Base-by-base conservation (phyloP, 805 yeast genomes). In the Torulaspora quercuum region DNA sequence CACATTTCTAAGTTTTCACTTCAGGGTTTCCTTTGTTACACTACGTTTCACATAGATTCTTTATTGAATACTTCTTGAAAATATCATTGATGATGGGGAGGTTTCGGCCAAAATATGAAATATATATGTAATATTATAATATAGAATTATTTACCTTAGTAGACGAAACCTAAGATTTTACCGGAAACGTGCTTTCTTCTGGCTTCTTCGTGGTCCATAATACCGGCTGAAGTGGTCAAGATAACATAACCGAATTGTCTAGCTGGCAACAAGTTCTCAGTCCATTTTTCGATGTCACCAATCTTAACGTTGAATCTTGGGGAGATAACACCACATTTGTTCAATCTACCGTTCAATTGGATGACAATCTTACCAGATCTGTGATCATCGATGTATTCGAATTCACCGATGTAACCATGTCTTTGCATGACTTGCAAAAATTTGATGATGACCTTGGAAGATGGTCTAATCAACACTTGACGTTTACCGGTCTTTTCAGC, bases 161-260 rank as follows among this genome's bases (percentile, higher is more conserved):
- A 89, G 55, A 89, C 96, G 78, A 86, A 89, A 69, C 97, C 97
- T 68, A 89, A 83, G 73, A 89, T 84, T 82, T 89, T 89, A 73
- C 97, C 97, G 60, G 96, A 87, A 61, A 89, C 97, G 78, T 89
- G 97, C 85, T 89, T 90, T 82, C 97, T 84, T 82, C 95, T 86
- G 66, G 97, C 97, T 78, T 89, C 97, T 80, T 90, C 97, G 79
- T 89, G 97, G 81, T 90, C 97, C 95, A 89, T 88, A 65, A 89
- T 89, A 77, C 97, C 97, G 63, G 97, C 96, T 63, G 97, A 90
- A 62, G 97, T 89, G 75, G 97, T 90, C 70, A 89, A 80, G 73
- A 89, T 85, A 67, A 89, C 89, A 82, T 72, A 88, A 76, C 97
- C 97, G 67, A 89, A 90, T 76, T 89, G 97, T 83, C 97, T 87